These are phyloP conservation scores for Blastomyces emzantsi DNA, from an alignment of 2,329 filamentous ascomycete genomes.

Conservation along the genomic window DNA sequence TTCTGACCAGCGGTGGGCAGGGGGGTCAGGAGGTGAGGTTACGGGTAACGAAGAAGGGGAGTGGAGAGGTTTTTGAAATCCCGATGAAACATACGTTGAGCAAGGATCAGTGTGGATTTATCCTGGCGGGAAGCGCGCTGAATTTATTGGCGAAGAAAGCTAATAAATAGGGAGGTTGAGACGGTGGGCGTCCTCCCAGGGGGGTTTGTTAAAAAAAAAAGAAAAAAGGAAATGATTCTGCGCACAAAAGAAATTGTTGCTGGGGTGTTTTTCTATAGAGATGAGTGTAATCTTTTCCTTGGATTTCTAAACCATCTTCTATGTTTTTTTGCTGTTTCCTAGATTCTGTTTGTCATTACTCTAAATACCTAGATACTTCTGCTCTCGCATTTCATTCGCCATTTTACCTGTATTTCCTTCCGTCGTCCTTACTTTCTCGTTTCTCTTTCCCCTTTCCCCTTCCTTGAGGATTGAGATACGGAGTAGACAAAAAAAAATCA, in stretches of 20 bases:
- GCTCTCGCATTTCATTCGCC: not conserved
- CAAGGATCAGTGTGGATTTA: conserved; percentile 83
- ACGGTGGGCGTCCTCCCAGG: not conserved
- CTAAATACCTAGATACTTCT: not conserved
- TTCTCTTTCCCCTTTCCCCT: not conserved
- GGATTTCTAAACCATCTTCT: not conserved
- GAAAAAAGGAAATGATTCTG: too few relatives aligned
- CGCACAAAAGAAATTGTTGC: not conserved
- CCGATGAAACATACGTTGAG: conserved; percentile 81
- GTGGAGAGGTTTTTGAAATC: conserved; percentile 58
- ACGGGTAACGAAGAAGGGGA: conserved; percentile 50
- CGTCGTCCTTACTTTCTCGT: too few relatives aligned
- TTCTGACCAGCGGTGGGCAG: conserved; percentile 66
- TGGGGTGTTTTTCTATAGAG: not conserved
- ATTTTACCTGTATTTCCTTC: not conserved
- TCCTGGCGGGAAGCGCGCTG: conserved; percentile 85
- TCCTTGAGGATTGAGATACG: not conserved
- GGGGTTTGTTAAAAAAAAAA: not conserved
- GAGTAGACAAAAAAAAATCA: not conserved
- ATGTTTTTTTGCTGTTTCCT: not conserved
- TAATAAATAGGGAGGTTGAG: conserved; percentile 8
- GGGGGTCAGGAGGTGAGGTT: conserved; percentile 59
- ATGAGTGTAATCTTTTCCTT: not conserved
- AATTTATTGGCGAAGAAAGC: conserved; percentile 70
- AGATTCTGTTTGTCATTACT: not conserved